Evolutionary conservation across 441 rosid species (phyloP), one percentile per base, ranked within the genome.

Genomic region (Syzygium malaccense): DNA sequence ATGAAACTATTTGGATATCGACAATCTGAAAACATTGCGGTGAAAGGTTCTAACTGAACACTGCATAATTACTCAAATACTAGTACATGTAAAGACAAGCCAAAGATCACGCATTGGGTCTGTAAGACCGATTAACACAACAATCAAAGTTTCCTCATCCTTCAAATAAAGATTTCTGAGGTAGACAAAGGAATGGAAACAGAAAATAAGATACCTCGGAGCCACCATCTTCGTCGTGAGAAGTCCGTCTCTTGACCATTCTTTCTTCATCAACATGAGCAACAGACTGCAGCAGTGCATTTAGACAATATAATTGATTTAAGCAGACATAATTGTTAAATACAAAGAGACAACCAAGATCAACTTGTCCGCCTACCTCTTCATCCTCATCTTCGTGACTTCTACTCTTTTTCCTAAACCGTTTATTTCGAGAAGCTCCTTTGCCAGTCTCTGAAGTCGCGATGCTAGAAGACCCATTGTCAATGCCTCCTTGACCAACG

Each of bases 371-470:
- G 88, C 87, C 89, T 91, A 71, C 99, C 97, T 96, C 98, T 33
- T 93, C 93, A 49, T 95, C 98, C 88, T 93, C 96, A 51, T 97
- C 98, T 79, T 95, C 96, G 55, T 95, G 95, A 90, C 58, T 92
- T 89, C 92, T 98, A 56, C 87, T 93, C 93, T 95, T 98, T 93
- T 96, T 98, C 89, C 99, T 93, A 88, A 95, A 98, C 85, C 98
- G 93, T 90, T 98, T 98, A 94, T 90, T 94, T 33, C 87, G 92
- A 89, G 90, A 88, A 91, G 90, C 94, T 79, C 91, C 87, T 89
- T 93, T 95, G 85, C 89, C 89, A 28, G 95, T 88, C 89, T 93
- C 95, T 64, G 94, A 89, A 80, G 87, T 88, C 54, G 85, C 41
- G 37, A 88, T 60, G 86, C 56, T 90, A 45, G 92, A 87, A 88